These are phyloP conservation scores for Pulveroboletus sp. DNA, from an alignment of 768 basidiomycete species.

Conservation along the genomic window DNA sequence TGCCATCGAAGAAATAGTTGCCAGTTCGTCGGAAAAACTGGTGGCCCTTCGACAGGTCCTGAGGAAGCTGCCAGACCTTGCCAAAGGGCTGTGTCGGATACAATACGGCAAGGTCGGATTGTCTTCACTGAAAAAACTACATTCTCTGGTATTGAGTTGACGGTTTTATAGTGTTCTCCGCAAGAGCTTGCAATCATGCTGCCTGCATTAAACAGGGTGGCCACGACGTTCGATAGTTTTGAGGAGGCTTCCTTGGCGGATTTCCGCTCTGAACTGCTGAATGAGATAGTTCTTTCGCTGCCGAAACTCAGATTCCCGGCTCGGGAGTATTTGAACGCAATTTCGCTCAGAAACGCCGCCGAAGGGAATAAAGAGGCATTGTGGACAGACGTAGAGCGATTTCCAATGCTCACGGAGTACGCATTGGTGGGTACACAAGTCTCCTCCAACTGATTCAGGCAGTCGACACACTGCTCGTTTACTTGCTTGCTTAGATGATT, in stretches of 20 bases:
- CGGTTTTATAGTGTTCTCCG: conserved; percentile 61
- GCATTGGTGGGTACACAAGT: conserved; percentile 46
- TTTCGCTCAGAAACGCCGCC: conserved; percentile 60
- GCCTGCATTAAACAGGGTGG: conserved; percentile 69
- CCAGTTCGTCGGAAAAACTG: conserved; percentile 57
- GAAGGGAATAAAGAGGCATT: conserved; percentile 65
- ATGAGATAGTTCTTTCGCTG: conserved; percentile 62
- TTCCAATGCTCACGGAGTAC: conserved; percentile 52
- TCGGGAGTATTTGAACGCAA: conserved; percentile 46
- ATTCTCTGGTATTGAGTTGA: not conserved
- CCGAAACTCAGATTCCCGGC: conserved; percentile 61
- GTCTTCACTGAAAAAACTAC: not conserved
- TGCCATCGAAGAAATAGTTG: conserved; percentile 79
- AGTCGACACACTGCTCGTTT: not conserved
- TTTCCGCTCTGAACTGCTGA: conserved; percentile 65
- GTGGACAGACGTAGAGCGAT: conserved; percentile 58
- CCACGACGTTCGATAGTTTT: conserved; percentile 52
- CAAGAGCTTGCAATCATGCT: conserved; percentile 76
- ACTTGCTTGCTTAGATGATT: conserved; percentile 48
- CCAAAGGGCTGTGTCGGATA: conserved; percentile 80
- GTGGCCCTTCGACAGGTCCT: conserved; percentile 66
- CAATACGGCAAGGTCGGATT: conserved; percentile 80
- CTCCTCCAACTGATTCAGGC: not conserved
- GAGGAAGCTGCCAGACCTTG: conserved; percentile 78
- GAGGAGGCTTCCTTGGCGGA: conserved; percentile 43